These are phyloP conservation scores for Fusarium denticulatum DNA, from an alignment of 2,329 filamentous ascomycete species.

Conservation along the genomic window DNA sequence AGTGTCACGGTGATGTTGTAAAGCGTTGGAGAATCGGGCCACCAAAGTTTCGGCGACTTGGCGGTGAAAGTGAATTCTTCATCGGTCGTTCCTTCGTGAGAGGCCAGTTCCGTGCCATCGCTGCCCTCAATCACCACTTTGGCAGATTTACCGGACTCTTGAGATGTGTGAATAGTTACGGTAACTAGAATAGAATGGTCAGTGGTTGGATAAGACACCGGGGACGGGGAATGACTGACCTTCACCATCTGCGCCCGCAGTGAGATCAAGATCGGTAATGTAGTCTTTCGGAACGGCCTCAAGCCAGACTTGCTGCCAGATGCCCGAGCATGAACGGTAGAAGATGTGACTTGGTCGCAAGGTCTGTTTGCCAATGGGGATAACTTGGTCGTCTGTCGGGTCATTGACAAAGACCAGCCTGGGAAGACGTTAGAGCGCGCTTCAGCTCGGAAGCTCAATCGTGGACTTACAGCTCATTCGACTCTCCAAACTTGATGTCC, in stretches of 20 bases:
- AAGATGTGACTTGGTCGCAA: slow-evolving; percentile 70
- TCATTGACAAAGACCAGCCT: slow-evolving; percentile 68
- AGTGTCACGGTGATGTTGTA: slow-evolving; percentile 70
- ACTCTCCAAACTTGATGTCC: slow-evolving; percentile 8
- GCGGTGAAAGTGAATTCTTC: slow-evolving; percentile 65
- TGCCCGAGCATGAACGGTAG: slow-evolving; percentile 77
- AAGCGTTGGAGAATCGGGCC: slow-evolving; percentile 68
- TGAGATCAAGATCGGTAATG: slow-evolving; percentile 68
- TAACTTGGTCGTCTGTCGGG: slow-evolving; percentile 69
- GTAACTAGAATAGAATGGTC: neutral
- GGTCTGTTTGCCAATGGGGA: slow-evolving; percentile 74
- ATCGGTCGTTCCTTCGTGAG: slow-evolving; percentile 51
- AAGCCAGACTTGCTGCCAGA: slow-evolving; percentile 80
- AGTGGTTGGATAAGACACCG: fast-evolving
- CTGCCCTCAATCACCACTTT: neutral
- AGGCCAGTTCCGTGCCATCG: slow-evolving; percentile 1
- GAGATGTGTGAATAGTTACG: slow-evolving; percentile 3
- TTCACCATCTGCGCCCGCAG: slow-evolving; percentile 55
- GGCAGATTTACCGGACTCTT: neutral
- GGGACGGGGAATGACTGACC: neutral
- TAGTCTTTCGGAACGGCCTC: slow-evolving; percentile 68
- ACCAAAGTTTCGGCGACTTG: slow-evolving; percentile 68
- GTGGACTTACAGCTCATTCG: slow-evolving; percentile 16
- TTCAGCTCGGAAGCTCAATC: fast-evolving
- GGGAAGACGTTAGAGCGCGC: neutral